Base-by-base conservation (phyloP, 2,329 filamentous ascomycete genomes). In the Dothiorella sarmentorum region DNA sequence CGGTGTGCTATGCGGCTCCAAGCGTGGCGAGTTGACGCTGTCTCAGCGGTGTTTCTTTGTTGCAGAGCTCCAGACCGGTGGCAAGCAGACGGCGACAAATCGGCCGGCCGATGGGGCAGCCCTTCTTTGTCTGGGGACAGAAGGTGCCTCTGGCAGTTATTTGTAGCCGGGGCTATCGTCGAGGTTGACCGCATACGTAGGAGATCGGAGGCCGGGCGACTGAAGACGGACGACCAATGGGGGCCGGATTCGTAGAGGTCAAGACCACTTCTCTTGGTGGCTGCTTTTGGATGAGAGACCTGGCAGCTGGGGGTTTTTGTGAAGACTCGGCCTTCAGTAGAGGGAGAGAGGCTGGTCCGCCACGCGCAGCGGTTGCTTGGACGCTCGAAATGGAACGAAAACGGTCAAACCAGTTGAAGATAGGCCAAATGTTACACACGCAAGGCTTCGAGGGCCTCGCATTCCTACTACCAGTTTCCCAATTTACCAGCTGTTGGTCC, bases 211-310 rank as follows among this genome's bases (percentile, higher is more conserved):
- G 67, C 62, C 60, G 65, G 61, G 63, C 64, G 63, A 67, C 70
- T 72, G 68, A 72, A 69, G 66, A 69, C 70, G 71, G 71, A 74
- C 33, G 40, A 42, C 40, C 71, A 74, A 74, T 72, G 71, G 63
- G 64, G 62, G 64, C 70, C 69, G 71, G 68, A 72, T 72, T 63
- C 66, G 70, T 71, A 62, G 64, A 66, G 64, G 66, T 62, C 65
- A 68, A 63, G 62, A 61, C 63, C 66, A 62, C 64, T 68, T 69
- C 64, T 66, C 52, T 60, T 60, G 60, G 58, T 63, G 68, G 58
- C 70, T 71, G 70, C 64, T 73, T 74, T 71, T 69, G 68, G 67
- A 59, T n/a, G 55, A 55, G 57, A 59, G 37, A 44, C 38, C 57
- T 59, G 38, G 38, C 38, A 37, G 47, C 40, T 51, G 40, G 38